A percentile compares a stretch with the other conserved stretches of the same genome.
Conservation (phyloP, 1,139 yeast species). For the Fermentozyma sake region DNA sequence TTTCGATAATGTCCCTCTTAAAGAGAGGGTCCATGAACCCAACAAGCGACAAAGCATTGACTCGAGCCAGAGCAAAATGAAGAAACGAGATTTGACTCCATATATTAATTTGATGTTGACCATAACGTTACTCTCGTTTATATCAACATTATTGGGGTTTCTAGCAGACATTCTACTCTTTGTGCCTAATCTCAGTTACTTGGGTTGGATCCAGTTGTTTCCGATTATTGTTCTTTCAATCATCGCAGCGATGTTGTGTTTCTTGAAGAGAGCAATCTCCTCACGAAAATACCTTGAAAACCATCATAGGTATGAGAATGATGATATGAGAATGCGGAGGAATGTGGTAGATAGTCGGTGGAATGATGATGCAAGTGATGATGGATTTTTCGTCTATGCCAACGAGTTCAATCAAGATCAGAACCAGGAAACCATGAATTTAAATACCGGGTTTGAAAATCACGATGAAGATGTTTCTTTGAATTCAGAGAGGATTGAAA, state of each 20-base stretch:
- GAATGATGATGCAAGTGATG: slow-evolving; percentile 38
- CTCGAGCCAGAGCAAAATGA: slow-evolving; percentile 1
- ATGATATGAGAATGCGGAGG: slow-evolving; percentile 34
- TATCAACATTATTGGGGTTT: slow-evolving; percentile 36
- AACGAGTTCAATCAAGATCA: slow-evolving; percentile 40
- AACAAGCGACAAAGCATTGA: background rate
- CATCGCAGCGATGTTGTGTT: slow-evolving; percentile 35
- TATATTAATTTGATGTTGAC: slow-evolving; percentile 31
- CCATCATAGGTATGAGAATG: slow-evolving; percentile 25
- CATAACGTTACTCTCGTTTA: slow-evolving; percentile 31
- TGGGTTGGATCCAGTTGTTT: slow-evolving; percentile 44
- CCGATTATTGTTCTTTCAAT: slow-evolving; percentile 36
- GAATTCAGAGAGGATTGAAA: no score
- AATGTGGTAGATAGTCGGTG: slow-evolving; percentile 15
- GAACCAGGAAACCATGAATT: no score
- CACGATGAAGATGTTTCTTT: no score
- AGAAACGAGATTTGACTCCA: slow-evolving; percentile 21
- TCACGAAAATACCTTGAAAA: slow-evolving; percentile 36
- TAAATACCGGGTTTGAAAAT: no score
- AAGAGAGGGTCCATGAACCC: background rate
- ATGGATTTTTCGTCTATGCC: slow-evolving; percentile 43
- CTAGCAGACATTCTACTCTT: slow-evolving; percentile 40
- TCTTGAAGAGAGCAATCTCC: slow-evolving; percentile 35
- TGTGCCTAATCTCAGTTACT: slow-evolving; percentile 34
- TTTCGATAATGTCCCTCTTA: slow-evolving; percentile 1